Evolutionary conservation across 371 early-diverging fungal genomes (phyloP).

Genomic region (Entomophthora muscae): DNA sequence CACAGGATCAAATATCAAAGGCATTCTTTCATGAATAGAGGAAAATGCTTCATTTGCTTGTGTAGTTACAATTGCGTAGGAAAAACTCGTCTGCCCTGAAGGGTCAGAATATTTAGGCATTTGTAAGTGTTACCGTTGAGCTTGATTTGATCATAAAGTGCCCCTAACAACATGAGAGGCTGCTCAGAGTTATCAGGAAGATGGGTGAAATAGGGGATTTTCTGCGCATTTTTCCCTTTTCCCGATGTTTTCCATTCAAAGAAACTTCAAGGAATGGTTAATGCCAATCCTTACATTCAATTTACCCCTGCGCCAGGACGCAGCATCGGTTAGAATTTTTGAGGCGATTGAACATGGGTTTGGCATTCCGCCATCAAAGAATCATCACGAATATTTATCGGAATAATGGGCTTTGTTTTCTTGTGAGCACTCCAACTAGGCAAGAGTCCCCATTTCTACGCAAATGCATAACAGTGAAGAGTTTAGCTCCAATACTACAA

Average conservation of each 20-base stretch:
- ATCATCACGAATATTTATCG: constrained; percentile 8
- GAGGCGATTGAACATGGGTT: constrained; percentile 1
- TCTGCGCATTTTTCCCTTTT: background rate
- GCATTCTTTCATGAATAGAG: constrained; percentile 7
- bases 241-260: constrained; percentile 8
- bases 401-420: background rate
- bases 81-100: background rate
- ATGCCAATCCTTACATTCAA: no score
- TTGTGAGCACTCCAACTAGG: background rate
- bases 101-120: no score
- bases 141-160: background rate
- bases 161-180: constrained; percentile 6
- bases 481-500: background rate
- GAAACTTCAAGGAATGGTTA: no score
- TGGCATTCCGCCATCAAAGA: background rate
- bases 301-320: constrained; percentile 8
- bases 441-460: constrained; percentile 9
- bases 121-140: background rate
- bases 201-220: constrained; percentile 6
- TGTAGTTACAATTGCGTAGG: constrained; percentile 4
- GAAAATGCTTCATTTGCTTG: constrained; percentile 5
- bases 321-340: background rate
- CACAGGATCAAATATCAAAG: constrained; percentile 8
- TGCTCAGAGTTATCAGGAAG: constrained; percentile 2
- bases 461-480: background rate